A percentile compares a stretch with the other conserved stretches of the same genome.
phyloP scores from a whole-genome alignment of 768 basidiomycete species.

The Omphalotus guepiniiformis region DNA sequence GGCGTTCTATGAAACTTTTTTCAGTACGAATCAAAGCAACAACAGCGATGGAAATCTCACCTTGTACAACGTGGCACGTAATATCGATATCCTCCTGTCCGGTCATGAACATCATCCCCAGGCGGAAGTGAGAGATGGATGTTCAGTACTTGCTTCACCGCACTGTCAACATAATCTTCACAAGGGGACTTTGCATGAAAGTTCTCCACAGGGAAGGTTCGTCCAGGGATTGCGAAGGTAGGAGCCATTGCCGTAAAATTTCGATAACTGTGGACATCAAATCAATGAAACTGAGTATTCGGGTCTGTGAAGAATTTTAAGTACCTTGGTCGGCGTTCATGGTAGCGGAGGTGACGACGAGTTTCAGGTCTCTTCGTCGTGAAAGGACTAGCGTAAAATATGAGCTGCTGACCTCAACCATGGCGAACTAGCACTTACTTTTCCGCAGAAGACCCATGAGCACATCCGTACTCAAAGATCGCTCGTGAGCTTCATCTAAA shows the following conservation, averaged over 20 bases:
- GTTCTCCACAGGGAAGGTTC: slow-evolving; percentile 97
- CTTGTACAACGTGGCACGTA: slow-evolving; percentile 91
- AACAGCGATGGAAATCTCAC: slow-evolving; percentile 32
- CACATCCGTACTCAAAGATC: slow-evolving; percentile 95
- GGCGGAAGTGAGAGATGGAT: slow-evolving; percentile 91
- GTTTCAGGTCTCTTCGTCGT: slow-evolving; percentile 85
- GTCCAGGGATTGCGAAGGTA: slow-evolving; percentile 83
- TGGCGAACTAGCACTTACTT: slow-evolving; percentile 47
- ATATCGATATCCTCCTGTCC: slow-evolving; percentile 99
- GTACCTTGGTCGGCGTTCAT: slow-evolving; percentile 99
- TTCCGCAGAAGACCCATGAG: slow-evolving; percentile 95
- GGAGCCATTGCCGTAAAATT: slow-evolving; percentile 96
- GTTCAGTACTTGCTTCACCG: slow-evolving; percentile 96
- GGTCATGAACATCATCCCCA: slow-evolving; percentile 98
- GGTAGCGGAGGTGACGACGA: slow-evolving; percentile 97
- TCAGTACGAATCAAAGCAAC: too few species aligned
- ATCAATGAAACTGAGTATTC: too few species aligned
- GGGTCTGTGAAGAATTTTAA: too few species aligned
- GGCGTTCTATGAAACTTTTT: slow-evolving; percentile 58
- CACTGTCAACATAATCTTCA: slow-evolving; percentile 97
- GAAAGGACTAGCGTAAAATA: slow-evolving; percentile 58
- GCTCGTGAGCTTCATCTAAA: slow-evolving; percentile 98
- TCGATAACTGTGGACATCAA: slow-evolving; percentile 71
- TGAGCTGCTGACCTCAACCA: slow-evolving; percentile 4
- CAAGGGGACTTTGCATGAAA: slow-evolving; percentile 97